Conservation (phyloP, 352 stramenopile genomes). For the Phytophthora palmivora region DNA sequence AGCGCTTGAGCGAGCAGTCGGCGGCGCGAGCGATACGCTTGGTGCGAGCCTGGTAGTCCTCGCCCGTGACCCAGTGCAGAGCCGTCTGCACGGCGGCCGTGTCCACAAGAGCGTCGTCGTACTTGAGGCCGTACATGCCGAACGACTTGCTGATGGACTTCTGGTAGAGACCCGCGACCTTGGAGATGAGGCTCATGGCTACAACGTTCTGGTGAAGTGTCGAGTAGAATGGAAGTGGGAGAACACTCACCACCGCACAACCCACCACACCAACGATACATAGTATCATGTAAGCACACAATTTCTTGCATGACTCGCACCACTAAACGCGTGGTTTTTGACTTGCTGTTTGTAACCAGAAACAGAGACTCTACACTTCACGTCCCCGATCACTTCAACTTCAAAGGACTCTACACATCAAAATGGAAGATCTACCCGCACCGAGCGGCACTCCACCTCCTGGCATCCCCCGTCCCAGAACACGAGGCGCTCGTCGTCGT, state of each 20-base stretch:
- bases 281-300: constrained; percentile 1
- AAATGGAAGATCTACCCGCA: constrained; percentile 32
- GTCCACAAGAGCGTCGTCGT: constrained; percentile 88
- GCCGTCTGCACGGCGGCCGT: constrained; percentile 82
- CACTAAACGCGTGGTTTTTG: neutral
- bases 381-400: neutral
- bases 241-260: constrained; percentile 25
- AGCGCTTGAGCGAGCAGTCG: constrained; percentile 88
- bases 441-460: constrained; percentile 13
- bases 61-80: constrained; percentile 79
- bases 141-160: constrained; percentile 85
- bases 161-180: constrained; percentile 81
- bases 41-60: constrained; percentile 78
- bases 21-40: constrained; percentile 83
- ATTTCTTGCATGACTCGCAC: neutral
- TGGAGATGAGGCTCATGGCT: constrained; percentile 59
- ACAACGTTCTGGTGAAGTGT: constrained; percentile 19
- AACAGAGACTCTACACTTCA: neutral
- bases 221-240: constrained; percentile 17
- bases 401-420: too few species aligned
- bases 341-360: neutral
- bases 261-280: neutral
- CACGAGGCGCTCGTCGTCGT: constrained; percentile 42
- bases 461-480: constrained; percentile 33
- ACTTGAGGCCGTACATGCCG: constrained; percentile 86